These are phyloP conservation scores for Byssoonygena ceratinophila DNA, from an alignment of 2,329 filamentous ascomycete genomes.

Conservation along the genomic window DNA sequence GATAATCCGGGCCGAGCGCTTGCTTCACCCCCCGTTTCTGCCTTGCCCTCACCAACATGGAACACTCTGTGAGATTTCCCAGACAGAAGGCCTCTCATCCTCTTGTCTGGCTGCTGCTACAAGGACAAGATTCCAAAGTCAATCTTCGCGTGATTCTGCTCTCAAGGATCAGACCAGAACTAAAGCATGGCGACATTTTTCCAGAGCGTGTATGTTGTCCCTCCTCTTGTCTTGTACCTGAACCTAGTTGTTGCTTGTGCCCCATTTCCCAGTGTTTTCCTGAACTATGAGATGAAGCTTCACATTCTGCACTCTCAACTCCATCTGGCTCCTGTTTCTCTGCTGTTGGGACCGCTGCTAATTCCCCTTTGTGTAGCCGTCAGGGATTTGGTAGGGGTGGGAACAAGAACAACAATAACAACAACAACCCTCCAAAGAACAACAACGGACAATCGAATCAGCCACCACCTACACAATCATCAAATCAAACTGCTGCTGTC, in stretches of 20 bases:
- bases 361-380: slow-evolving; percentile 28
- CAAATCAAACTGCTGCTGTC: slow-evolving; percentile 20
- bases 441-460: not conserved
- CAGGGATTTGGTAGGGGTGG: slow-evolving; percentile 41
- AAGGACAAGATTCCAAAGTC: not conserved
- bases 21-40: not conserved
- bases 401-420: slow-evolving; percentile 34
- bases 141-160: not conserved
- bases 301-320: too few relatives aligned
- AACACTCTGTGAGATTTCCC: not conserved
- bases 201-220: slow-evolving; percentile 39
- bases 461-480: not conserved
- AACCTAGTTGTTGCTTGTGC: not conserved
- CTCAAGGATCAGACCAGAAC: not conserved
- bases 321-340: too few relatives aligned
- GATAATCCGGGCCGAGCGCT: slow-evolving; percentile 12
- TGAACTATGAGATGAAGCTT: not conserved
- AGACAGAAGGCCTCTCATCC: not conserved
- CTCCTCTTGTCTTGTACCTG: slow-evolving; percentile 16
- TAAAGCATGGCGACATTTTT: slow-evolving; percentile 40
- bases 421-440: slow-evolving; percentile 4
- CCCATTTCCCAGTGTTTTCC: not conserved
- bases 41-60: not conserved
- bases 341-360: not conserved
- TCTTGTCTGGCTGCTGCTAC: slow-evolving; percentile 1